phyloP scores from a whole-genome alignment of 202 grass and related monocot species.

The Zoysia matrella region DNA sequence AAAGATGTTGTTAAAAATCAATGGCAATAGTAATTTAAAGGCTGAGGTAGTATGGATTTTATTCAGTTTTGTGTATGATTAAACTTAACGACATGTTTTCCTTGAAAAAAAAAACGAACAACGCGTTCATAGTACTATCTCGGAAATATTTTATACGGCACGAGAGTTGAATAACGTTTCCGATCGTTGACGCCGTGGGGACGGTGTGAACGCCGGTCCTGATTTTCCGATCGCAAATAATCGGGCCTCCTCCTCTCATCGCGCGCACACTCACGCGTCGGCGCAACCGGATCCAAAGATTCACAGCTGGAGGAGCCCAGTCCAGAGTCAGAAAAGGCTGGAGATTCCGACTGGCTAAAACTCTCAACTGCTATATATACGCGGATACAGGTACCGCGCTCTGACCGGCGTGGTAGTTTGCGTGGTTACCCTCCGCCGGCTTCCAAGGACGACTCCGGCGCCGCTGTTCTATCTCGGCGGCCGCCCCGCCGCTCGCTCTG shows the following conservation, averaged over 20 bases:
- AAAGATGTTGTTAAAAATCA: no score
- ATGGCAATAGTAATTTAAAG: no score
- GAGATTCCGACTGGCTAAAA: constrained; percentile 34
- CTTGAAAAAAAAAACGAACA: no score
- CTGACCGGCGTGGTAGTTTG: neutral
- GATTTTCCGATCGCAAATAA: neutral
- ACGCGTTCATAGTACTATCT: neutral
- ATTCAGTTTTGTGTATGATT: no score
- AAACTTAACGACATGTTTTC: no score
- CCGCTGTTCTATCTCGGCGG: no score
- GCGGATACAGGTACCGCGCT: no score
- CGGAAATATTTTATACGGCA: neutral
- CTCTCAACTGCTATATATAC: constrained; percentile 34
- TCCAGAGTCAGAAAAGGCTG: neutral
- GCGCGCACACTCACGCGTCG: neutral
- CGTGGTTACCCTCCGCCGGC: constrained; percentile 7
- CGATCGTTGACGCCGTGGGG: neutral
- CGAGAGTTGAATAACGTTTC: neutral
- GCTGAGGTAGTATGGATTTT: no score
- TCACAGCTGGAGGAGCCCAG: no score
- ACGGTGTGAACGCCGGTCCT: constrained; percentile 43
- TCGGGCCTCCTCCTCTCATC: neutral
- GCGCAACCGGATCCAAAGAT: constrained; percentile 15
- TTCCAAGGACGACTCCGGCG: no score
- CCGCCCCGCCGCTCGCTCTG: neutral